Percentiles rank a stretch among this genome's conserved stretches.
Conservation (phyloP, 345 rosid species). For the Citrus unshiu region DNA sequence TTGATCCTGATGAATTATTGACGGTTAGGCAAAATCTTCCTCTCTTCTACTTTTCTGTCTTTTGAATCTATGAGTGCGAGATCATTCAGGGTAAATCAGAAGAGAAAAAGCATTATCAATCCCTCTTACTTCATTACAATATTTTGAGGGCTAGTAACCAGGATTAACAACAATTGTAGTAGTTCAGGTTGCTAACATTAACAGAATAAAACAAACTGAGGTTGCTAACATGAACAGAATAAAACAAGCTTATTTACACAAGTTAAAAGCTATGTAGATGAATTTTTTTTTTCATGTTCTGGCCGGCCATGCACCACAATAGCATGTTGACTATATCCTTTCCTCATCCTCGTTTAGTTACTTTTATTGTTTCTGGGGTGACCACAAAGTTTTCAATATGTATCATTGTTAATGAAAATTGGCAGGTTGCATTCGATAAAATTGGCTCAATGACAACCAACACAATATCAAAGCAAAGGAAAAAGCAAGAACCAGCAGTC, state of each 20-base stretch:
- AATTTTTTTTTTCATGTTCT: not conserved
- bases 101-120: not conserved
- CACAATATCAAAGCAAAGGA: constrained; percentile 91
- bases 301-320: not conserved
- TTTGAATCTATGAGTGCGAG: not conserved
- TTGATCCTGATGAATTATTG: constrained; percentile 94
- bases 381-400: not conserved
- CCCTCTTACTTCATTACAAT: not conserved
- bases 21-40: constrained; percentile 44
- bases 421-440: constrained; percentile 92
- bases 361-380: not conserved
- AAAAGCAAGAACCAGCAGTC: constrained; percentile 96
- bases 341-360: not conserved
- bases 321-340: not conserved
- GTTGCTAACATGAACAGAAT: not conserved
- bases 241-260: not conserved
- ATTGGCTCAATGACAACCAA: constrained; percentile 91
- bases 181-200: not conserved
- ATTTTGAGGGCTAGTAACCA: not conserved
- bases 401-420: not conserved
- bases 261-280: not conserved
- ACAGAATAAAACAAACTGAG: not conserved
- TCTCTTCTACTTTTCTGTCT: not conserved
- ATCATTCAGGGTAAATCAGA: not conserved
- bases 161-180: too few relatives aligned